Conservation (phyloP, 768 basidiomycete species). For the Hydnomerulius pinastri region DNA sequence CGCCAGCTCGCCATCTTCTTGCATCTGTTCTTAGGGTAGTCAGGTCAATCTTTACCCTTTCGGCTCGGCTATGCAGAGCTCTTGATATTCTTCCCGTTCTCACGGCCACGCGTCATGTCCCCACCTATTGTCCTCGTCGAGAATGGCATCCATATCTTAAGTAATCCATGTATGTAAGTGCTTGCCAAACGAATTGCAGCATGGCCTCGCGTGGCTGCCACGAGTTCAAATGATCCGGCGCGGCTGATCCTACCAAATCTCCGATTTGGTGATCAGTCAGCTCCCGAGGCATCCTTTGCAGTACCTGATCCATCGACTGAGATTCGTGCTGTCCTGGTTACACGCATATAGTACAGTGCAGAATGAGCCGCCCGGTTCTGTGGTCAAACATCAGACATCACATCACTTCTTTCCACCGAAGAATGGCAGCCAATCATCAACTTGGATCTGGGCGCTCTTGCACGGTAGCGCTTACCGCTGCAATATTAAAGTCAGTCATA, state of each 20-base stretch:
- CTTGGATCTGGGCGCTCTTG: too few relatives aligned
- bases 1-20: too few relatives aligned
- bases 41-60: too few relatives aligned
- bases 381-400: neutral
- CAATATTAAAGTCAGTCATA: conserved; percentile 11
- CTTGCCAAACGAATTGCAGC: conserved; percentile 5
- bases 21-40: too few relatives aligned
- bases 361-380: conserved; percentile 7
- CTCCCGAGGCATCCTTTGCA: neutral
- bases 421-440: conserved; percentile 15
- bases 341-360: neutral
- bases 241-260: neutral
- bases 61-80: too few relatives aligned
- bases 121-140: neutral
- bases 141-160: neutral
- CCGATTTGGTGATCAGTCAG: neutral
- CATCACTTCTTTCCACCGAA: neutral
- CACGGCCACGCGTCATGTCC: neutral
- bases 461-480: neutral
- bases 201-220: conserved; percentile 21
- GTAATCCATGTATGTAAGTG: neutral
- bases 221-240: conserved; percentile 6
- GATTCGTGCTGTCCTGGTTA: neutral
- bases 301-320: neutral
- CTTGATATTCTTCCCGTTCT: neutral